Conservation (phyloP, 2,329 filamentous ascomycete species). For the Ustulina deusta region DNA sequence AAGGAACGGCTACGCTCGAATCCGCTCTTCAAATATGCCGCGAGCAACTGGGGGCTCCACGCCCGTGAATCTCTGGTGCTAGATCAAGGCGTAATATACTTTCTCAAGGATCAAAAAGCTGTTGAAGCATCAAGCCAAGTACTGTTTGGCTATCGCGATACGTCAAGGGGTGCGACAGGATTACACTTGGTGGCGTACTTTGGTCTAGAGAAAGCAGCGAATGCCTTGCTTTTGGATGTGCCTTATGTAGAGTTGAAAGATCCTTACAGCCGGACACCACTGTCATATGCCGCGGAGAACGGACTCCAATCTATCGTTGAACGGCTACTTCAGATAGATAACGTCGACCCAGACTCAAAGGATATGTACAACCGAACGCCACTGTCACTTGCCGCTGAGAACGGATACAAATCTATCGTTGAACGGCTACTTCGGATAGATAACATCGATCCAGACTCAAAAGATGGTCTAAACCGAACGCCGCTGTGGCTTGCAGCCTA, state of each 20-base stretch:
- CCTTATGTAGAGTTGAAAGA: not conserved
- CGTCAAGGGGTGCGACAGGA: no score
- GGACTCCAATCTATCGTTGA: not conserved
- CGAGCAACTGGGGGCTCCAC: not conserved
- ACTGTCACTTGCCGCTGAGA: not conserved
- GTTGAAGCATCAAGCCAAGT: not conserved
- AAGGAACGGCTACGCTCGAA: not conserved
- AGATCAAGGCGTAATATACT: not conserved
- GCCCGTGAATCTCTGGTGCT: not conserved
- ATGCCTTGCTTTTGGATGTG: not conserved
- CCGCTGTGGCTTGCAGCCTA: no score
- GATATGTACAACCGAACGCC: not conserved
- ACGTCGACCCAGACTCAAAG: not conserved
- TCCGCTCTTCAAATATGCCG: not conserved
- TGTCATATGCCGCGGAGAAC: not conserved
- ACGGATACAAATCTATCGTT: not conserved
- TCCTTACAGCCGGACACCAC: not conserved
- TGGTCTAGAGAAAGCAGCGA: not conserved
- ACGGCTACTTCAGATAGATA: not conserved
- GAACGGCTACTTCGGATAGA: not conserved
- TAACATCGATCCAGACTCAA: not conserved
- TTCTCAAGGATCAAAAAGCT: not conserved
- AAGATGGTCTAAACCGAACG: no score
- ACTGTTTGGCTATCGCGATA: no score
- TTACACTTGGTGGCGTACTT: not conserved